These are phyloP conservation scores for Codiaeum variegatum DNA, from an alignment of 441 rosid genomes.

Conservation along the genomic window DNA sequence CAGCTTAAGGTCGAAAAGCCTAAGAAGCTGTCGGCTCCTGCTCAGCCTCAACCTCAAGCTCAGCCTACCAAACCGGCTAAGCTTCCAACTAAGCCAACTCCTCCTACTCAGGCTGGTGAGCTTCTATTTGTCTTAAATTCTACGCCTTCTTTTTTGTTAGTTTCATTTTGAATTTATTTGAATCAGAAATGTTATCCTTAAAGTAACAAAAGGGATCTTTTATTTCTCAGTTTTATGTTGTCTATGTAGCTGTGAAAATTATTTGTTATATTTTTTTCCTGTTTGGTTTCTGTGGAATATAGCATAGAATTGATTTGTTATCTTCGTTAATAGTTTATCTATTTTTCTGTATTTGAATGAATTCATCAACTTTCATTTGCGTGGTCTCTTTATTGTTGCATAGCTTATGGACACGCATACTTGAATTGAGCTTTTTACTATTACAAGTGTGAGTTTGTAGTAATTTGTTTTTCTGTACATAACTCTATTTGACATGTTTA, in stretches of 20 bases:
- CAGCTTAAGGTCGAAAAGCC: slow-evolving; percentile 56
- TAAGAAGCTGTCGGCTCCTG: slow-evolving; percentile 41
- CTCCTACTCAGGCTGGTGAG: slow-evolving; percentile 80
- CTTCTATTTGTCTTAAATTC: not conserved
- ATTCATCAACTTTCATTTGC: not conserved
- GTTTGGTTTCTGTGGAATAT: not conserved
- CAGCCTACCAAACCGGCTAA: slow-evolving; percentile 49
- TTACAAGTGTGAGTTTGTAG: not conserved
- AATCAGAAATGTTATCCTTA: not conserved
- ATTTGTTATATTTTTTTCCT: not conserved
- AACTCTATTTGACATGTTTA: not conserved
- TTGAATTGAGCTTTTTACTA: not conserved
- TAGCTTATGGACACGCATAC: not conserved
- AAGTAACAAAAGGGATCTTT: not conserved
- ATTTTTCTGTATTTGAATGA: not conserved
- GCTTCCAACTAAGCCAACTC: slow-evolving; percentile 62
- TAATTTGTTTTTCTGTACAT: not conserved
- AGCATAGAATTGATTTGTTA: not conserved
- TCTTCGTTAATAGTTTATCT: not conserved
- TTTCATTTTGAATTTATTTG: not conserved
- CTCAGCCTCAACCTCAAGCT: too few species aligned
- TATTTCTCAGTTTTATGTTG: too few species aligned
- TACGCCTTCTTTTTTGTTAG: not conserved
- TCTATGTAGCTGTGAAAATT: not conserved
- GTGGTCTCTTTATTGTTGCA: not conserved